Evolutionary conservation across 1,284 basidiomycete species (phyloP), one percentile per base, ranked within the genome.

Genomic region (Cryptococcus wingfieldii): DNA sequence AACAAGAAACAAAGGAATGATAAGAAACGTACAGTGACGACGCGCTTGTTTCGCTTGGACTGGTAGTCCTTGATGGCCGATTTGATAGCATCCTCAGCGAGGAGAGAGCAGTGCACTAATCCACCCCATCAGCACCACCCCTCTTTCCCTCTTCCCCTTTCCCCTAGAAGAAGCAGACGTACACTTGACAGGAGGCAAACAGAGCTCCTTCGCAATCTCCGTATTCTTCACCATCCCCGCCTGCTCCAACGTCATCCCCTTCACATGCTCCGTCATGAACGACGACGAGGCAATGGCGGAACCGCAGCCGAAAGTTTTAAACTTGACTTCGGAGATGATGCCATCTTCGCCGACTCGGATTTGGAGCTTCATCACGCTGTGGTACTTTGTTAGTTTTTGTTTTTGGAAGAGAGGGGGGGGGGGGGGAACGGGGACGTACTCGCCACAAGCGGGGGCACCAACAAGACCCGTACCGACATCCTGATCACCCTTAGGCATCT

Each of bases 331-430:
- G 54, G 88, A 89, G 72, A 99, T 99, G 78, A 97, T 84, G 43
- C 76, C 80, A 58, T 89, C 83, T 63, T 96, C 93, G 77, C 94
- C 87, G 57, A 99, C 96, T 67, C 91, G 89, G 75, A 99, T 99
- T 77, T 97, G 94, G 25, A 99, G 86, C 79, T 98, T 98, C 95
- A 98, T 98, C 50, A 98, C 93, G 79, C 96, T 94, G 68, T 84
- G 85, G 25, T 38, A 27, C 8, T 14, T 27, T 19, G 38, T 43
- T 16, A 42, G 16, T 12, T 13, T 19, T 19, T 19, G 19, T 2
- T 47, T 56, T 42, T 58, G 50, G 25, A 37, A 8, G 27, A 10
- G 10, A 5, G 5, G 27, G 43, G 13, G 38, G 18, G 5, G 3
- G 31, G 31, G 27, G 47, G 13, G 43, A 39, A 38, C 28, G 38